These are phyloP conservation scores for Diplotaxis tenuifolia DNA, from an alignment of 345 rosid species.

Conservation along the genomic window DNA sequence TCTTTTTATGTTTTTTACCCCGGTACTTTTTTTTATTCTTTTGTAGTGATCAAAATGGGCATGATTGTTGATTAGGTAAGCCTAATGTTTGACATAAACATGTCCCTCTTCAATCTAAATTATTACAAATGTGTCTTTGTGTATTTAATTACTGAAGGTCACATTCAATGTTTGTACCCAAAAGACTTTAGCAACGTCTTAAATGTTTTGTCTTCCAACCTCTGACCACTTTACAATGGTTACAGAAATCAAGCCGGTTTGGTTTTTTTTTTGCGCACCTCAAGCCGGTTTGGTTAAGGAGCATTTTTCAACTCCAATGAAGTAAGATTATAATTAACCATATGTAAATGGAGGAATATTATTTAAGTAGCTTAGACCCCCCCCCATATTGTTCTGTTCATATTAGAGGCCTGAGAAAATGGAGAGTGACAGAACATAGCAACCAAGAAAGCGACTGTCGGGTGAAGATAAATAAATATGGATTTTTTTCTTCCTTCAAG, in stretches of 20 bases:
- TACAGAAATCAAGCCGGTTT: constrained; percentile 31
- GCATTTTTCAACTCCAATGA: constrained; percentile 10
- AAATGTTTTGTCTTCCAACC: constrained; percentile 33
- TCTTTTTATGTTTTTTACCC: constrained; percentile 18
- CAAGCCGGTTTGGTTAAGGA: constrained; percentile 30
- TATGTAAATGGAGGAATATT: constrained; percentile 11
- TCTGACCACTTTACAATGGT: constrained; percentile 27
- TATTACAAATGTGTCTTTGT: constrained; percentile 17
- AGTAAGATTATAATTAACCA: constrained; percentile 8
- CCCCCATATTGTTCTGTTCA: neutral
- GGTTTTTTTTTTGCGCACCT: too few relatives aligned
- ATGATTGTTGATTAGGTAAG: constrained; percentile 21
- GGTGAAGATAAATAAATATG: neutral
- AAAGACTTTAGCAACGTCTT: constrained; percentile 10
- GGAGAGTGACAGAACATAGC: constrained; percentile 35
- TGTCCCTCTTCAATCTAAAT: neutral
- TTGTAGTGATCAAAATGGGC: constrained; percentile 1
- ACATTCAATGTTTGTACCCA: constrained; percentile 31
- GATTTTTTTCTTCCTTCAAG: neutral
- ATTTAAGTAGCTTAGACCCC: constrained; percentile 5
- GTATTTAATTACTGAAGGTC: constrained; percentile 20
- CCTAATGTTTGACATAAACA: constrained; percentile 1
- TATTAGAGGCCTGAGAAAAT: neutral
- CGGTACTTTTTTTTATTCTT: neutral
- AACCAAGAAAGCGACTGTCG: constrained; percentile 28